Conservation (phyloP, 2,329 filamentous ascomycete species). For the Cryphonectria naterciae region DNA sequence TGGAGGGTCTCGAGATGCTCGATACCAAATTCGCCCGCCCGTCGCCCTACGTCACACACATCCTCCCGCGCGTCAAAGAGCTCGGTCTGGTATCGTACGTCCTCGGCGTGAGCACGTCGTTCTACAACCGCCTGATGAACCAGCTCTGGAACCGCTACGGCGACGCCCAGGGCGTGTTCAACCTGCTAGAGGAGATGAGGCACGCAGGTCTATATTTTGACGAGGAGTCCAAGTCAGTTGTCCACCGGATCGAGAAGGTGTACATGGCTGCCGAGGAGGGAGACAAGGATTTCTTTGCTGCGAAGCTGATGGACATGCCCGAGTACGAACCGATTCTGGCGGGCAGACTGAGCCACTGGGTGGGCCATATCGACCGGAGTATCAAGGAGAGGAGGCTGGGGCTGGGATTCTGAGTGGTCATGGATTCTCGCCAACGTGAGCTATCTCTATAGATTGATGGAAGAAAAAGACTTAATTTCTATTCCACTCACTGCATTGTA, state of each 20-base stretch:
- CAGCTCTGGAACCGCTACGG: constrained; percentile 65
- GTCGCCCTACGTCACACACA: constrained; percentile 61
- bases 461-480: not conserved
- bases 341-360: constrained; percentile 39
- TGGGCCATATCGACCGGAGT: constrained; percentile 35
- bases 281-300: constrained; percentile 36
- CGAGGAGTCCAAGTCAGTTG: constrained; percentile 46
- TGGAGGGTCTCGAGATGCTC: constrained; percentile 60
- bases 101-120: constrained; percentile 69
- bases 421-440: not conserved
- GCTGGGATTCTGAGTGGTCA: not conserved
- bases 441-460: not conserved
- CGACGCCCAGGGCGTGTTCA: constrained; percentile 58
- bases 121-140: constrained; percentile 70
- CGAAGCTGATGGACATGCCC: constrained; percentile 42
- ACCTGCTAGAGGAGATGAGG: constrained; percentile 68
- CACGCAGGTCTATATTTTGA: constrained; percentile 64
- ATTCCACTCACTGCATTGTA: not conserved
- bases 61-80: constrained; percentile 70
- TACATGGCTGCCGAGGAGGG: constrained; percentile 29
- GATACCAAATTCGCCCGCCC: constrained; percentile 59
- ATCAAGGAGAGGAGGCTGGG: constrained; percentile 25
- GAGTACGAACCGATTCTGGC: constrained; percentile 41
- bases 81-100: constrained; percentile 72
- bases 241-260: constrained; percentile 39